Base-by-base conservation (phyloP, 495 filamentous ascomycete species). In the Eremomyces bilateralis region DNA sequence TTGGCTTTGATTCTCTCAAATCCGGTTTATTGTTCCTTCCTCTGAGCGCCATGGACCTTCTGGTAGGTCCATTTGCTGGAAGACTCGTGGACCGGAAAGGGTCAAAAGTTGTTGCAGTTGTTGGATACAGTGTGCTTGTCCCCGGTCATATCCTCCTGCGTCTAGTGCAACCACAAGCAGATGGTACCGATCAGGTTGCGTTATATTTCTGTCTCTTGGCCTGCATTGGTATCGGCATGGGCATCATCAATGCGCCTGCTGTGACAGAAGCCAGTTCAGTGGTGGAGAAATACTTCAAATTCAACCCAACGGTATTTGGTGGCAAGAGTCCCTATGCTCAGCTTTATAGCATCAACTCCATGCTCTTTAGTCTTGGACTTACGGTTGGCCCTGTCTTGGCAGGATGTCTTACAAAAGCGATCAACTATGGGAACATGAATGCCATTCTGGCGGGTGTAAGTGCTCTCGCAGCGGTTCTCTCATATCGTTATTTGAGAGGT, bases 391-490 rank as follows among this genome's bases (percentile, higher is more conserved):
- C 66, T 12, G 21, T 68, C 15, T 31, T 63, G 3, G 53, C 54
- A 2, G 66, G 64, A 0, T 36, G 32, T 4, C 39, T 70, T 37
- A 67, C 55, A 34, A 59, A 66, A 21, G 38, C 29, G 4, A 50
- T 69, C 24, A 66, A 65, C 1, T 70, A 67, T 42, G 64, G 66
- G 13, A 62, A 68, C 42, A 71, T 71, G 66, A 69, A 65, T 44
- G 45, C 58, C 4, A 56, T 65, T 5, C 40, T 69, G 22, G 66
- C 60, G 2, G 49, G n/a, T n/a, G n/a, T n/a, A n/a, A n/a, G n/a
- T n/a, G n/a, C n/a, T n/a, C n/a, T n/a, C n/a, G n/a, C n/a, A n/a
- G n/a, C n/a, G n/a, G n/a, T n/a, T n/a, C n/a, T n/a, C n/a, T n/a
- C n/a, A n/a, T n/a, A n/a, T n/a, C n/a, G n/a, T n/a, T n/a, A n/a